phyloP scores from a whole-genome alignment of 2,329 filamentous ascomycete genomes.

The Tolypocladium album region DNA sequence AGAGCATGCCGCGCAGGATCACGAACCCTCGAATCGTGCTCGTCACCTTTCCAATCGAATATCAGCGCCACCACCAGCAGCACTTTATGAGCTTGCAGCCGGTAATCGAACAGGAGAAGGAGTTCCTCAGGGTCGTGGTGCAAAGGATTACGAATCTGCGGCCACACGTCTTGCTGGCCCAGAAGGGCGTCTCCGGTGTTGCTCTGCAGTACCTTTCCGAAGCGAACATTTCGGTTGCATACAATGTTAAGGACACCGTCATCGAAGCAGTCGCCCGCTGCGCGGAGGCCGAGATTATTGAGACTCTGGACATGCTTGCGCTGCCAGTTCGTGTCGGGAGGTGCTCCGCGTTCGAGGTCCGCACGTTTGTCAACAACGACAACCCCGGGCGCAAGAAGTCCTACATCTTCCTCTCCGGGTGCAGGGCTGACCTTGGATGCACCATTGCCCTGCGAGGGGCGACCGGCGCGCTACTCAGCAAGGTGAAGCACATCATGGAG shows the following conservation, averaged over 20 bases:
- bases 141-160: conserved; percentile 79
- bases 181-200: conserved; percentile 84
- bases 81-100: conserved; percentile 98
- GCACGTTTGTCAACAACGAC: conserved; percentile 79
- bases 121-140: conserved; percentile 85
- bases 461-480: conserved; percentile 56
- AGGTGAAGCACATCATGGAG: conserved; percentile 87
- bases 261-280: conserved; percentile 91
- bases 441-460: conserved; percentile 87
- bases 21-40: conserved; percentile 78
- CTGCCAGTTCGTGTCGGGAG: conserved; percentile 61
- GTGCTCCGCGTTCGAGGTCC: conserved; percentile 85
- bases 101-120: conserved; percentile 91
- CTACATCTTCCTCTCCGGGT: conserved; percentile 90
- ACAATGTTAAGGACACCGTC: conserved; percentile 94
- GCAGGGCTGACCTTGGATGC: conserved; percentile 79
- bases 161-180: conserved; percentile 80
- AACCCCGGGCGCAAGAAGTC: conserved; percentile 74
- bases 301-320: conserved; percentile 87
- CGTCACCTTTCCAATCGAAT: conserved; percentile 91
- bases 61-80: conserved; percentile 65
- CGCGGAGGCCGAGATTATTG: conserved; percentile 84
- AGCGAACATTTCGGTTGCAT: conserved; percentile 83
- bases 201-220: conserved; percentile 82
- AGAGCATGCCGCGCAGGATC: conserved; percentile 89